Evolutionary conservation across 1,284 basidiomycete genomes (phyloP).

Genomic region (Lignosus rhinocerotis): DNA sequence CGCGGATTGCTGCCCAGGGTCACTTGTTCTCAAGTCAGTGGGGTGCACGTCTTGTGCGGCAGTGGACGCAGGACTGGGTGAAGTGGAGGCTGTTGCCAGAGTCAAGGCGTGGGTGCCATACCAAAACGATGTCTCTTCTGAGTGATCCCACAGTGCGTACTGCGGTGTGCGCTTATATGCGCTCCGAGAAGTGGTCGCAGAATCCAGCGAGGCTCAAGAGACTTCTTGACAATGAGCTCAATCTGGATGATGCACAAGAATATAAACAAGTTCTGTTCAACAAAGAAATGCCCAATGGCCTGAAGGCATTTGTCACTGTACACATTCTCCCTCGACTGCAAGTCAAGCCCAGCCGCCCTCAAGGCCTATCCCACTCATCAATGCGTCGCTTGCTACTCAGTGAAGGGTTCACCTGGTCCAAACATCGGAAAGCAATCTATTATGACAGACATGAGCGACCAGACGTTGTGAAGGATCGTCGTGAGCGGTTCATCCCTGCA

Average conservation of each 20-base stretch:
- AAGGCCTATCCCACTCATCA: background rate
- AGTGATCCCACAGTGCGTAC: constrained; percentile 1
- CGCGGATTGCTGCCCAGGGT: too few species aligned
- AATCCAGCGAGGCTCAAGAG: background rate
- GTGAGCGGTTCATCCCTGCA: constrained; percentile 29
- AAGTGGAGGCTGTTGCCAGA: background rate
- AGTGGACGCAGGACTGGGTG: constrained; percentile 2
- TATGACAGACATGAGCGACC: constrained; percentile 38
- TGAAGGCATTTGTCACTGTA: constrained; percentile 1
- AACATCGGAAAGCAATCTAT: constrained; percentile 35
- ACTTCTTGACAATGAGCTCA: constrained; percentile 1
- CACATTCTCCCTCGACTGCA: background rate
- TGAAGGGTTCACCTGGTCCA: constrained; percentile 35
- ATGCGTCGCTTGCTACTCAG: constrained; percentile 1
- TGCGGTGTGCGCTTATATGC: background rate
- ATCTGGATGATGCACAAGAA: background rate
- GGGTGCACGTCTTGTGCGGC: background rate
- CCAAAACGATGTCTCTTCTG: constrained; percentile 1
- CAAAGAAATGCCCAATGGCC: constrained; percentile 7
- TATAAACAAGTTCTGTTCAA: background rate
- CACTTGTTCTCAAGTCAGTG: too few species aligned
- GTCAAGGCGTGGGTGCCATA: constrained; percentile 2
- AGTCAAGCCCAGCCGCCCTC: background rate
- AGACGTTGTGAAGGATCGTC: constrained; percentile 35
- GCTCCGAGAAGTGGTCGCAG: constrained; percentile 1